Percentiles rank a stretch among this genome's conserved stretches.
These are phyloP conservation scores for Austroboletus niveus DNA, from an alignment of 1,284 basidiomycete species.

Conservation along the genomic window DNA sequence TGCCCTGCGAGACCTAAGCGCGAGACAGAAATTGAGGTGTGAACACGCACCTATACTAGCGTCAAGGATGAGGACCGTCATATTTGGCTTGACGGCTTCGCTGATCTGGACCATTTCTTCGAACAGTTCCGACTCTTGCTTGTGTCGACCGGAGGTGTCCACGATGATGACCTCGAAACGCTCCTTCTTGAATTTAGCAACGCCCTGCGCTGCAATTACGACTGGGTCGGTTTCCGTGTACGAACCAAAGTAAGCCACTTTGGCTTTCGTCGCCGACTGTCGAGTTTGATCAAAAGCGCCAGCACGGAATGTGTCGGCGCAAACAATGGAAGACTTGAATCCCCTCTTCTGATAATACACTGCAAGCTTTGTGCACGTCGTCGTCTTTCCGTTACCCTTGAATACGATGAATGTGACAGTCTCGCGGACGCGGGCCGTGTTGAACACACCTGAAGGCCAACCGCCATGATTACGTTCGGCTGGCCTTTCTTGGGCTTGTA, in stretches of 20 bases:
- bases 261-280: conserved; percentile 94
- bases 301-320: conserved; percentile 99
- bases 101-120: conserved; percentile 98
- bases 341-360: conserved; percentile 98
- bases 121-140: conserved; percentile 96
- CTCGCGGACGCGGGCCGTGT: conserved; percentile 4
- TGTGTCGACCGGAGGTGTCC: conserved; percentile 96
- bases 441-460: conserved; percentile 80
- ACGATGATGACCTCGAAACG: conserved; percentile 99
- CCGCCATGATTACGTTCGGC: conserved; percentile 95
- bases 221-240: conserved; percentile 99
- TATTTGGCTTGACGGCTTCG: conserved; percentile 89
- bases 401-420: conserved; percentile 6
- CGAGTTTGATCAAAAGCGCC: conserved; percentile 99
- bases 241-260: conserved; percentile 98
- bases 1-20: conserved; percentile 61
- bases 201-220: conserved; percentile 90
- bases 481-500: conserved; percentile 98
- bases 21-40: background rate
- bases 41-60: conserved; percentile 70
- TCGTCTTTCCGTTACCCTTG: conserved; percentile 98
- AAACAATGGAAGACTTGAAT: conserved; percentile 98
- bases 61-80: conserved; percentile 89
- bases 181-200: conserved; percentile 96
- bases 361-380: conserved; percentile 95